These are phyloP conservation scores for Cucurbita pepo DNA, from an alignment of 306 rosid species.

Conservation along the genomic window DNA sequence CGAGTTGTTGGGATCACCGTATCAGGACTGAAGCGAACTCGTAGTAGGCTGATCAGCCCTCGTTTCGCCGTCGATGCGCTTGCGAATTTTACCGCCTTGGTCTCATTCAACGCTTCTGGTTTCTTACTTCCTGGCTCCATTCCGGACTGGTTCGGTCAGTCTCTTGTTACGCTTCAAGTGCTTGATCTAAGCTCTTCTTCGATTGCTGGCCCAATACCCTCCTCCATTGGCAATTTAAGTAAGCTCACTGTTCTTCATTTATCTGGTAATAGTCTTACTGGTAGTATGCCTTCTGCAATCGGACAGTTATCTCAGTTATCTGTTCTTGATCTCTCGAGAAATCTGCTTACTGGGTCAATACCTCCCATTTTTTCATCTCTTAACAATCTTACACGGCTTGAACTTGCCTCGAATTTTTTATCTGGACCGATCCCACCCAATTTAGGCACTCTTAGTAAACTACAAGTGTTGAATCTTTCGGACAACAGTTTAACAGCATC, in stretches of 20 bases:
- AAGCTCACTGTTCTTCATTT: constrained; percentile 26
- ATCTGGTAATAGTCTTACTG: constrained; percentile 53
- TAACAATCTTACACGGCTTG: constrained; percentile 38
- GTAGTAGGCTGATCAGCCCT: constrained; percentile 17
- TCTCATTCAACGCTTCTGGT: constrained; percentile 67
- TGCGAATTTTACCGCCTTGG: constrained; percentile 36
- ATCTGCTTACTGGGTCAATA: constrained; percentile 48
- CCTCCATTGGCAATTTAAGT: constrained; percentile 41
- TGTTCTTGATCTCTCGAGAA: constrained; percentile 53
- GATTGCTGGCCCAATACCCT: constrained; percentile 44
- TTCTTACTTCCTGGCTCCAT: constrained; percentile 65
- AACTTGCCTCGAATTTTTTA: constrained; percentile 54
- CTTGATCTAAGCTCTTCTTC: constrained; percentile 69
- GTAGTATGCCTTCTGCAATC: constrained; percentile 41
- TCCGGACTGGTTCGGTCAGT: constrained; percentile 73
- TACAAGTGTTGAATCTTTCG: constrained; percentile 39
- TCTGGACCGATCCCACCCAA: constrained; percentile 47
- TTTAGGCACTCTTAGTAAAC: constrained; percentile 30
- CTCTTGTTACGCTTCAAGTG: constrained; percentile 27
- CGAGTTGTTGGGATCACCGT: constrained; percentile 36
- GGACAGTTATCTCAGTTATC: constrained; percentile 28
- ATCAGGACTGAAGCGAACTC: constrained; percentile 50
- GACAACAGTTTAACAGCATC: constrained; percentile 31
- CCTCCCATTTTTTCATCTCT: constrained; percentile 37
- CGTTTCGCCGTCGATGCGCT: constrained; percentile 51